Conservation (phyloP, 305 asterid species). For the Solanum hybrid region DNA sequence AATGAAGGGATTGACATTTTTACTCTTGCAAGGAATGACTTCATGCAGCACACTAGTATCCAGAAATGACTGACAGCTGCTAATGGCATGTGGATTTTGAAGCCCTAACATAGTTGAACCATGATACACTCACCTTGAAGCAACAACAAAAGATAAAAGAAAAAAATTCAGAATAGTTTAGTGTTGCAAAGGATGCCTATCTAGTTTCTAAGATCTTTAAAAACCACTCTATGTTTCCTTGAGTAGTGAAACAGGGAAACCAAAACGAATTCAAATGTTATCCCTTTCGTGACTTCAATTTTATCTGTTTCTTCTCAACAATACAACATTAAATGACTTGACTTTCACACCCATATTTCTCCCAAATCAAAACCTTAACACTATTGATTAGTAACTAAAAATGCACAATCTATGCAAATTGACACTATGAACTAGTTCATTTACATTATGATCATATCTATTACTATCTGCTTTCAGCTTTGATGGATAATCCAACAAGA, state of each 20-base stretch:
- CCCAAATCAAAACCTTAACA: background rate
- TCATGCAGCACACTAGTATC: slow-evolving; percentile 41
- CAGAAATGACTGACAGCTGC: slow-evolving; percentile 24
- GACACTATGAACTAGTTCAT: background rate
- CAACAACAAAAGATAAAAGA: background rate
- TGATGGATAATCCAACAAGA: background rate
- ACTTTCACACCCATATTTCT: background rate
- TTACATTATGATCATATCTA: background rate
- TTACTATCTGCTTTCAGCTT: background rate
- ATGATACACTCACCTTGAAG: slow-evolving; percentile 26
- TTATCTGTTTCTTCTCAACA: background rate
- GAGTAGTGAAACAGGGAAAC: background rate
- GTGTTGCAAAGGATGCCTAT: background rate
- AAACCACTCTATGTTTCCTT: background rate
- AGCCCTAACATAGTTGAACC: slow-evolving; percentile 44
- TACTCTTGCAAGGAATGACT: slow-evolving; percentile 22
- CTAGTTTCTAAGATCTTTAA: background rate
- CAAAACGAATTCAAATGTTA: background rate
- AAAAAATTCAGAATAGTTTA: background rate
- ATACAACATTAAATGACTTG: background rate
- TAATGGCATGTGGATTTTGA: slow-evolving; percentile 31
- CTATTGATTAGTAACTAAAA: background rate
- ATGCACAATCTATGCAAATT: background rate
- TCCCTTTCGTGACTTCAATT: background rate
- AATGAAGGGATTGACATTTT: slow-evolving; percentile 25